Evolutionary conservation across 805 yeast genomes (phyloP).

Genomic region (Starmerella lactis-condensi): DNA sequence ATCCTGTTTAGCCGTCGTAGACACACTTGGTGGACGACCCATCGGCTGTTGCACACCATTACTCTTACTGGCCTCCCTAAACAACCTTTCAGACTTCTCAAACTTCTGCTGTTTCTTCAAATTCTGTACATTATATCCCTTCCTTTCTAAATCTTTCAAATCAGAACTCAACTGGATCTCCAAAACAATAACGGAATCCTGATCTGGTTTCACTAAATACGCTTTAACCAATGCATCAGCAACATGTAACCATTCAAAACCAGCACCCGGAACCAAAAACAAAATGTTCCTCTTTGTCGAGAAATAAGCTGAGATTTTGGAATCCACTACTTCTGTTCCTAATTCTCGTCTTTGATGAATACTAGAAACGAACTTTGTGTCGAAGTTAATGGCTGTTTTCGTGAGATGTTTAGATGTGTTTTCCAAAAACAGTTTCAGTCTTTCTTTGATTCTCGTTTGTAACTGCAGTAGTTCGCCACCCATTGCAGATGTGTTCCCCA

Average conservation of each 20-base stretch:
- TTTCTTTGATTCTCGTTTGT: slow-evolving; percentile 19
- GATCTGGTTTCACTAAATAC: slow-evolving; percentile 20
- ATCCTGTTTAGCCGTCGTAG: too few relatives aligned
- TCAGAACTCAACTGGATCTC: slow-evolving; percentile 22
- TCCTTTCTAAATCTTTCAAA: slow-evolving; percentile 19
- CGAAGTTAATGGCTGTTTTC: slow-evolving; percentile 5
- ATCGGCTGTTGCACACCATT: too few relatives aligned
- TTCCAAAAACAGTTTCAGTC: slow-evolving; percentile 20
- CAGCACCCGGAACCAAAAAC: slow-evolving; percentile 12
- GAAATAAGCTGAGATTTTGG: too few relatives aligned
- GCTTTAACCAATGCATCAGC: slow-evolving; percentile 20
- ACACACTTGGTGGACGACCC: too few relatives aligned
- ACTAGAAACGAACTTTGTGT: slow-evolving; percentile 15
- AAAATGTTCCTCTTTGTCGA: slow-evolving; percentile 7
- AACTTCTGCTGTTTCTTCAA: too few relatives aligned
- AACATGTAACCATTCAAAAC: slow-evolving; percentile 24
- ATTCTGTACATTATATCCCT: slow-evolving; percentile 27
- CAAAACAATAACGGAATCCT: slow-evolving; percentile 24
- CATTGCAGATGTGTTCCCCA: slow-evolving; percentile 7
- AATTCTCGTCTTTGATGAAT: slow-evolving; percentile 18
- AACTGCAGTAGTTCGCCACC: slow-evolving; percentile 7
- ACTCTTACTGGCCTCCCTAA: too few relatives aligned
- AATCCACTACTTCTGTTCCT: too few relatives aligned
- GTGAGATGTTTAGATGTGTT: slow-evolving; percentile 16
- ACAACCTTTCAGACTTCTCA: too few relatives aligned